A percentile compares a stretch with the other conserved stretches of the same genome.
These are phyloP conservation scores for Mycosarcoma mackinlayi DNA, from an alignment of 1,284 basidiomycete genomes.

Conservation along the genomic window DNA sequence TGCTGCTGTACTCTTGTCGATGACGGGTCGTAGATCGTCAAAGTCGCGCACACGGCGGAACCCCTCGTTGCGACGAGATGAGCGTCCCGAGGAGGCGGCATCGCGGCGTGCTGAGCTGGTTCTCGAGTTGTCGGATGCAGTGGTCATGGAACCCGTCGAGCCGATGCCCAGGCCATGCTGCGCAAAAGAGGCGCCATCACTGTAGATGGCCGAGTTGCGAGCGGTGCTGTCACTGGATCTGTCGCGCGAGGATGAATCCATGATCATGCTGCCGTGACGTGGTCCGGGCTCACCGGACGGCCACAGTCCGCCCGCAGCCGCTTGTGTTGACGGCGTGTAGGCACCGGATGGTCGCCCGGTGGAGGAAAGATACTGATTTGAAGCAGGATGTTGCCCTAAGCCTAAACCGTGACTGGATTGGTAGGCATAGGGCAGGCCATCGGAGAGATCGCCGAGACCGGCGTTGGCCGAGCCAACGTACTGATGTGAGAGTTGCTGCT, in stretches of 20 bases:
- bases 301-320: constrained; percentile 22
- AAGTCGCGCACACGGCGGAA: constrained; percentile 61
- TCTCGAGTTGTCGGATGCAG: constrained; percentile 47
- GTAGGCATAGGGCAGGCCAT: constrained; percentile 45
- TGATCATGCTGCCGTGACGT: constrained; percentile 40
- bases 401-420: constrained; percentile 20
- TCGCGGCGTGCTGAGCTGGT: constrained; percentile 24
- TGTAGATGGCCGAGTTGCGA: constrained; percentile 41
- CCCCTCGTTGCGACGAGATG: constrained; percentile 48
- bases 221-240: constrained; percentile 29
- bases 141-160: constrained; percentile 36
- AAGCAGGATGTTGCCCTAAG: constrained; percentile 22
- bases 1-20: constrained; percentile 48
- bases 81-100: constrained; percentile 14
- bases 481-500: constrained; percentile 31
- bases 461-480: constrained; percentile 16
- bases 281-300: constrained; percentile 14
- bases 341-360: constrained; percentile 6
- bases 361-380: constrained; percentile 22
- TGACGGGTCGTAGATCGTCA: constrained; percentile 57
- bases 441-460: constrained; percentile 39
- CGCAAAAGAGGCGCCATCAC: constrained; percentile 26
- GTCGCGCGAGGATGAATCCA: constrained; percentile 27
- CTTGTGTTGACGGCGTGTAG: constrained; percentile 5
- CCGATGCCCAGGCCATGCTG: constrained; percentile 44